Conservation (phyloP, 805 yeast species). For the Schizosaccharomyces japonicus region DNA sequence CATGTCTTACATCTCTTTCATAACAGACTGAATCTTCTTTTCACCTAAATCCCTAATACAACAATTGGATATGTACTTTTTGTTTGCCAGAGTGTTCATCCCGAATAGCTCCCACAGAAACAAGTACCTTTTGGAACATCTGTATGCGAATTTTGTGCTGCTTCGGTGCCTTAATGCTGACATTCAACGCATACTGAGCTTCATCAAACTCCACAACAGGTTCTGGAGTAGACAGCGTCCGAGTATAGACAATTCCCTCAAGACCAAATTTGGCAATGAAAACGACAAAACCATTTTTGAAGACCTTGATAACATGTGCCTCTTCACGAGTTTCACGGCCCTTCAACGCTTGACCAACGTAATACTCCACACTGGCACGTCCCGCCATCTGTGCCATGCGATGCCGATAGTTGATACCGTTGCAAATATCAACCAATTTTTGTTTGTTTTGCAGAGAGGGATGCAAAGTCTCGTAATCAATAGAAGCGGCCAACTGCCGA, state of each 20-base stretch:
- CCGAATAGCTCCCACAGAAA: conserved; percentile 54
- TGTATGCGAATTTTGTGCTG: conserved; percentile 27
- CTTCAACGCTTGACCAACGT: conserved; percentile 92
- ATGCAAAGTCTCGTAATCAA: conserved; percentile 70
- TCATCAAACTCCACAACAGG: background rate
- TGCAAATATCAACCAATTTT: conserved; percentile 71
- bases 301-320: conserved; percentile 78
- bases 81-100: conserved; percentile 83
- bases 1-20: no score
- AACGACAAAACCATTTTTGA: conserved; percentile 83
- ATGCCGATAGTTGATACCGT: conserved; percentile 78
- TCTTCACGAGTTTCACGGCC: conserved; percentile 56
- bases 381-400: conserved; percentile 98
- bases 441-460: conserved; percentile 63
- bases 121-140: conserved; percentile 57
- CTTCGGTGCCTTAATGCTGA: conserved; percentile 24
- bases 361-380: conserved; percentile 88
- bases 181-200: conserved; percentile 24
- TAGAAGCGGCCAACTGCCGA: conserved; percentile 94
- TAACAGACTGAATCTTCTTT: conserved; percentile 3
- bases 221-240: background rate
- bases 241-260: conserved; percentile 46
- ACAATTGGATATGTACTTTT: conserved; percentile 52
- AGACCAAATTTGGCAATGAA: conserved; percentile 89
- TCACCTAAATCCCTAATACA: no score